phyloP scores from a whole-genome alignment of 768 basidiomycete species.

The Baorangia bicolor region DNA sequence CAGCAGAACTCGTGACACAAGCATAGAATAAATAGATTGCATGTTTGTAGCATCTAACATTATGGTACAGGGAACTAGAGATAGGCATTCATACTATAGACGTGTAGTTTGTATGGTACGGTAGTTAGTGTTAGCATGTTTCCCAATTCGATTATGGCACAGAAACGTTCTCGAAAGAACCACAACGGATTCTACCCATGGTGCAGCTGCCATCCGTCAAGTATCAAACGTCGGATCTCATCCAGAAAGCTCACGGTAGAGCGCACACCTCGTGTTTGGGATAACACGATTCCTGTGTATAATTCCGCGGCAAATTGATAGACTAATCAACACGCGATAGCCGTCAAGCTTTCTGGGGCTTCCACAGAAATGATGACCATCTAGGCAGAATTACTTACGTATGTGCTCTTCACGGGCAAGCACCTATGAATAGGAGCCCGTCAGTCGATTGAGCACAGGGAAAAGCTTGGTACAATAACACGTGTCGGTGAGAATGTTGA shows the following conservation, averaged over 20 bases:
- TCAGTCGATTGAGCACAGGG: conserved; percentile 4
- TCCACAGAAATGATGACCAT: conserved; percentile 7
- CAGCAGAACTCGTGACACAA: conserved; percentile 8
- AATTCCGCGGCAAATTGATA: conserved; percentile 25
- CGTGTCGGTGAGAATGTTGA: conserved; percentile 2
- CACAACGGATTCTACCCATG: background rate
- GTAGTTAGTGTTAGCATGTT: background rate
- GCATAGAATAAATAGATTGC: conserved; percentile 15
- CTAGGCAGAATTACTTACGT: conserved; percentile 9
- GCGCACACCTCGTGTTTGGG: conserved; percentile 8
- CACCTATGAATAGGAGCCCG: background rate
- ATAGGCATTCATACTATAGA: conserved; percentile 1
- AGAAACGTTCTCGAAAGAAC: background rate
- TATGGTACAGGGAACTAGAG: conserved; percentile 19
- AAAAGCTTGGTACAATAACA: conserved; percentile 2
- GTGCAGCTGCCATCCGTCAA: background rate
- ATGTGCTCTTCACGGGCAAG: background rate
- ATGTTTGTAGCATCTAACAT: conserved; percentile 12
- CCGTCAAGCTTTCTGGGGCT: conserved; percentile 15
- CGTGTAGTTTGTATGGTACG: conserved; percentile 1
- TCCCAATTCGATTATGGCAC: background rate
- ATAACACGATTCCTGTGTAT: conserved; percentile 11
- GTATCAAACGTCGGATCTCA: conserved; percentile 10
- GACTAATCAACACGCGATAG: conserved; percentile 15
- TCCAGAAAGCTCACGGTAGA: conserved; percentile 9